These are phyloP conservation scores for Xylariaceae sp. DNA, from an alignment of 2,329 filamentous ascomycete species.

Conservation along the genomic window DNA sequence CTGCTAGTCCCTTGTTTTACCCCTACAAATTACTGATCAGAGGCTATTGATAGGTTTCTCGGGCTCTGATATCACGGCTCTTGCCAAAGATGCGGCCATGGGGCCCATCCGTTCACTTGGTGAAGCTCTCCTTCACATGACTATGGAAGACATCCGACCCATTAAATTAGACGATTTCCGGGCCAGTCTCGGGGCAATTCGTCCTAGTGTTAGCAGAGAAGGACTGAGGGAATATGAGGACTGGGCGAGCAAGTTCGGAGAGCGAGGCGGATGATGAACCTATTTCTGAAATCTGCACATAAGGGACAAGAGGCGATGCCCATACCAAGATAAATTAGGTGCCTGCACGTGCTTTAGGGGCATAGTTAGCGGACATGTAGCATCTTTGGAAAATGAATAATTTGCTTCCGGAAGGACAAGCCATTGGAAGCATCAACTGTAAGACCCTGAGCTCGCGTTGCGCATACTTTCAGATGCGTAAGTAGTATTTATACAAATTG, in stretches of 20 bases:
- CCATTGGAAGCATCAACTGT: no score
- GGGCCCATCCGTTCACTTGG: slow-evolving; percentile 86
- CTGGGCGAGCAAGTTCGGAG: slow-evolving; percentile 91
- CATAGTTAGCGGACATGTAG: no score
- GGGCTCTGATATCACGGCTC: slow-evolving; percentile 90
- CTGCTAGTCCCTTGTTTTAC: background rate
- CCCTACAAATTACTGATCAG: slow-evolving; percentile 1
- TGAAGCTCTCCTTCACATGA: slow-evolving; percentile 83
- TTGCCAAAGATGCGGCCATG: slow-evolving; percentile 98
- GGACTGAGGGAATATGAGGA: slow-evolving; percentile 88
- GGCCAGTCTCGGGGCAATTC: slow-evolving; percentile 76
- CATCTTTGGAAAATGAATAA: no score
- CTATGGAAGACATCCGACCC: slow-evolving; percentile 88
- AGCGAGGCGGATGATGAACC: slow-evolving; percentile 66
- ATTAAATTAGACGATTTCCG: slow-evolving; percentile 82
- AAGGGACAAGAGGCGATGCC: no score
- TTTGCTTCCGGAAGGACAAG: no score
- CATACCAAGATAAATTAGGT: no score
- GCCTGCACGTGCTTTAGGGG: no score
- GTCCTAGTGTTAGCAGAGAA: slow-evolving; percentile 82
- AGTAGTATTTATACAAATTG: background rate
- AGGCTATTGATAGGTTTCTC: slow-evolving; percentile 68
- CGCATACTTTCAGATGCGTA: background rate
- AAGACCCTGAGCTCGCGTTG: no score
- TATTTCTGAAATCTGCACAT: no score